Base-by-base conservation (phyloP, 176 grass and related monocot species). In the Bolboschoenus planiculmis region DNA sequence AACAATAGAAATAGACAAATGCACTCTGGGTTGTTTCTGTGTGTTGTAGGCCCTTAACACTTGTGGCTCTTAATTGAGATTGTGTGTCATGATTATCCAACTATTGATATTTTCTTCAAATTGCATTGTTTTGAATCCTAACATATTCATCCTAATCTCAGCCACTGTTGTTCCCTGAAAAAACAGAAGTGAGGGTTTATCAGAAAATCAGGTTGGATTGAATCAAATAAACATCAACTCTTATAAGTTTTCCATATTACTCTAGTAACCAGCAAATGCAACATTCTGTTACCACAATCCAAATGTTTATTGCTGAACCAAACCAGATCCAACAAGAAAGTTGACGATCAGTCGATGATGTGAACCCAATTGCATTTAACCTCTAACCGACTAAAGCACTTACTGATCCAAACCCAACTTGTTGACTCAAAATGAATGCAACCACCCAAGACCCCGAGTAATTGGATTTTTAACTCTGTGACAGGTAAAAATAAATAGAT, bases 11-110 rank as follows among this genome's bases (percentile, higher is more conserved):
- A 76, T 7, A 48, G 72, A 76, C 44, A 29, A n/a, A 76, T 30
- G 44, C 26, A 16, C 24, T 76, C 14, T 76, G 44, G 72, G 44
- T 50, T 76, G 72, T 51, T 50, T 10, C 44, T 76, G 44, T 76
- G 37, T 30, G 42, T 31, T 76, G 72, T 76, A 50, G 72, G 26
- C 43, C 72, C 24, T 20, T 2, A 23, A 1, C 10, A 48, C 6
- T 75, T 76, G 43, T 76, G 71, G 71, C 71, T 76, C 24, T 51
- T 48, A 76, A 18, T 50, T 30, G 71, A 51, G 44, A 76, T 20
- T 76, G 35, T 16, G 39, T 76, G 23, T 76, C 71, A 76, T 76
- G 26, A 51, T 76, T 76, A 76, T 76, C 71, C 44, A 51, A 76
- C 24, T 30, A 16, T 10, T 39, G 34, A 3, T 51, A 31, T 30